These are phyloP conservation scores for Trichosanthes cucumerina DNA, from an alignment of 306 rosid species.

Conservation along the genomic window DNA sequence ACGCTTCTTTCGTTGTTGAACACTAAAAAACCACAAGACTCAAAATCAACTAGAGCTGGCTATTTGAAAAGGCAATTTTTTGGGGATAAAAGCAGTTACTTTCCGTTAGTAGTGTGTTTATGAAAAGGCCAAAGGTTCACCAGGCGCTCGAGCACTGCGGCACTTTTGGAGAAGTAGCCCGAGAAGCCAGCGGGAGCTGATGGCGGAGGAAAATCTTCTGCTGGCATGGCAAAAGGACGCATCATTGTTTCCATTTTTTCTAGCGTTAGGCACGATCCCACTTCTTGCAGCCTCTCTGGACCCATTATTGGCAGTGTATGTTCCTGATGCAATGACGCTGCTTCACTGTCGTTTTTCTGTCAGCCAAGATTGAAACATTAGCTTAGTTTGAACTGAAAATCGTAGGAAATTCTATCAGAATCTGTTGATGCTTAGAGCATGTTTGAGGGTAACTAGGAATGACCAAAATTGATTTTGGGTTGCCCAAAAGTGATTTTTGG, in stretches of 20 bases:
- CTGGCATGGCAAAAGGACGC: slow-evolving; percentile 98
- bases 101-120: slow-evolving; percentile 41
- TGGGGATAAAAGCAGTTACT: slow-evolving; percentile 19
- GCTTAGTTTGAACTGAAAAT: neutral
- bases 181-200: slow-evolving; percentile 80
- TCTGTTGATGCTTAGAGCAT: neutral
- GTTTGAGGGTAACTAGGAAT: too few species aligned
- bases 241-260: slow-evolving; percentile 86
- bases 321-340: slow-evolving; percentile 76
- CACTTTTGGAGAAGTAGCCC: slow-evolving; percentile 79
- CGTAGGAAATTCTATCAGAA: neutral
- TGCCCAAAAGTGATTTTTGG: too few species aligned
- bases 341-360: slow-evolving; percentile 63
- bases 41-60: neutral
- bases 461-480: too few species aligned
- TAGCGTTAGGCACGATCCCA: slow-evolving; percentile 68
- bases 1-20: neutral
- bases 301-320: slow-evolving; percentile 89
- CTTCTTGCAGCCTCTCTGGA: slow-evolving; percentile 91
- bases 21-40: neutral
- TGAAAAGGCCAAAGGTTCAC: slow-evolving; percentile 96
- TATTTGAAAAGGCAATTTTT: neutral
- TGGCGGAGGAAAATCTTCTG: slow-evolving; percentile 94
- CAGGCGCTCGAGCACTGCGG: slow-evolving; percentile 79
- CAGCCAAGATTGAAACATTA: slow-evolving; percentile 3